Evolutionary conservation across 2,329 filamentous ascomycete genomes (phyloP), one percentile per base, ranked within the genome.

Genomic region (Plectosphaerella sp.): DNA sequence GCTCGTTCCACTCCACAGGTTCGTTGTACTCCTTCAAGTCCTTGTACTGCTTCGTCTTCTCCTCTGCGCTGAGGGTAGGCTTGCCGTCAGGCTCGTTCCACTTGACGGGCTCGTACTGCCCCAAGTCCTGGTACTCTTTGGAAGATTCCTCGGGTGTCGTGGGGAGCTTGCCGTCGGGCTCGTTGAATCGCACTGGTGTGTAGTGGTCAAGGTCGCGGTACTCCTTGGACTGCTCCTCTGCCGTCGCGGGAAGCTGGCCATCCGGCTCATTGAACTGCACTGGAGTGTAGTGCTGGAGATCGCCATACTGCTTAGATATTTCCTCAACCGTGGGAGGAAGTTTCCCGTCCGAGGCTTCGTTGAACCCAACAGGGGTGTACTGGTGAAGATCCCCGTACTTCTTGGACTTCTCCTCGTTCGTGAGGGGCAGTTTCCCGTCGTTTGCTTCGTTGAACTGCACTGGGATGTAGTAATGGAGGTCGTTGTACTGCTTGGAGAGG

Each of bases 11-110:
- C 5, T 51, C 50, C 6, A 63, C 57, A 10, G 66, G 58, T 15
- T 37, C 15, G 24, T 62, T 64, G 48, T 72, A 72, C 14, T 62
- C 53, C 24, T 60, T 59, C 45, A 72, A 62, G 25, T 75, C 67
- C 4, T 64, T 55, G 55, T 75, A 75, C 14, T 64, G 56, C 52
- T 71, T 68, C n/a, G 73, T 74, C 18, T 62, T 54, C 47, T 75
- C 71, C 22, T 73, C 70, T 1, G 59, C 53, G 1, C 64, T 67
- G 16, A 58, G 52, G 4, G 58, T 52, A 18, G 56, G 63, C 15
- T 67, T 54, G 3, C 67, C 67, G 50, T 71, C 64, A 2, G 70
- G 68, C 50, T 71, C 67, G 33, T 74, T 72, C 60, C 64, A 70
- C 5, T 50, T 52, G 14, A 70, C 61, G 3, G 69, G 65, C 2